phyloP scores from a whole-genome alignment of 768 basidiomycete species.

The Lepiota venenata region DNA sequence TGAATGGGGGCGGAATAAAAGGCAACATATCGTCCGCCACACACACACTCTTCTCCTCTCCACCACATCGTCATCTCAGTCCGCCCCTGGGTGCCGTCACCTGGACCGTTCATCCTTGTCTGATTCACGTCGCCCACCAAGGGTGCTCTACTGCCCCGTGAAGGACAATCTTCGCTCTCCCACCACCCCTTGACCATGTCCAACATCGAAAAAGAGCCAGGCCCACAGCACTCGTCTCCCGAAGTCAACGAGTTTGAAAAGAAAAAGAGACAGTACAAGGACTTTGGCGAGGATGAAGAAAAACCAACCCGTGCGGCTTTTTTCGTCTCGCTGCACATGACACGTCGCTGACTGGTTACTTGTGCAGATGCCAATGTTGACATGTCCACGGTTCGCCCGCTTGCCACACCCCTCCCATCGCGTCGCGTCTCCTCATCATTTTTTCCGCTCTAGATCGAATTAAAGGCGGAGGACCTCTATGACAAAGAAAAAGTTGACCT shows the following conservation, averaged over 20 bases:
- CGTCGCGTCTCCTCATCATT: neutral
- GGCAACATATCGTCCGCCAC: conserved; percentile 14
- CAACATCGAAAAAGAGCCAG: conserved; percentile 52
- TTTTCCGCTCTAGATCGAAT: conserved; percentile 53
- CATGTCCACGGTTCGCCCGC: conserved; percentile 59
- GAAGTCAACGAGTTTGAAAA: conserved; percentile 28
- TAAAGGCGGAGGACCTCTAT: conserved; percentile 90
- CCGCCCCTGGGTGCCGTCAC: neutral
- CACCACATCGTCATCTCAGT: conserved; percentile 4
- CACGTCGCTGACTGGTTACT: conserved; percentile 16
- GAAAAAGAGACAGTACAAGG: conserved; percentile 84
- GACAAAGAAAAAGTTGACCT: conserved; percentile 99
- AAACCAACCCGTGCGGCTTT: conserved; percentile 57
- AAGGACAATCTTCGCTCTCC: conserved; percentile 3
- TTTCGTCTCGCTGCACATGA: conserved; percentile 14
- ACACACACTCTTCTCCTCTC: conserved; percentile 11
- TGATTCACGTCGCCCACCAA: conserved; percentile 6
- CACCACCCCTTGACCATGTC: conserved; percentile 13
- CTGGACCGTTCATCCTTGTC: conserved; percentile 5
- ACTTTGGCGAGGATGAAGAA: conserved; percentile 71
- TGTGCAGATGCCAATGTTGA: conserved; percentile 76
- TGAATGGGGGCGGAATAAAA: conserved; percentile 11
- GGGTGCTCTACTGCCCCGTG: conserved; percentile 6
- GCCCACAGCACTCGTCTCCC: conserved; percentile 37
- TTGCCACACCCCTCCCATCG: neutral